A percentile compares a stretch with the other conserved stretches of the same genome.
Conservation (phyloP, 768 basidiomycete genomes). For the Tricholoma furcatifolium region DNA sequence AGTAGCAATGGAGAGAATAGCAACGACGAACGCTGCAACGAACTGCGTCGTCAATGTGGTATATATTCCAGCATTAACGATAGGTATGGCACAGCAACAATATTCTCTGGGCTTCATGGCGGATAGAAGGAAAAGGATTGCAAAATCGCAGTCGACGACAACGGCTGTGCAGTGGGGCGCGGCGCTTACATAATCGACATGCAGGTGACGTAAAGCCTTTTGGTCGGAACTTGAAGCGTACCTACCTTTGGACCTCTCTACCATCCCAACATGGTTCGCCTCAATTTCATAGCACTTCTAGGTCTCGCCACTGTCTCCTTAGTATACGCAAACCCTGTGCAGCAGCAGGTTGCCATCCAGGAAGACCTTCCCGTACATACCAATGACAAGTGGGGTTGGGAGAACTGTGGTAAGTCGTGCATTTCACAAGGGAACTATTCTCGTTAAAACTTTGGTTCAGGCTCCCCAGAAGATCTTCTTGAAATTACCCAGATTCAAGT, state of each 20-base stretch:
- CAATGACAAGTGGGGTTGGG: constrained; percentile 61
- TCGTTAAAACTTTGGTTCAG: constrained; percentile 31
- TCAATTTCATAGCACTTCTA: constrained; percentile 19
- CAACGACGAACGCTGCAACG: constrained; percentile 60
- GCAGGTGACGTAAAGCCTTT: constrained; percentile 8
- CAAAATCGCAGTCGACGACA: constrained; percentile 1
- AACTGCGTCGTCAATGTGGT: constrained; percentile 76
- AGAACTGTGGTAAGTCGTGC: constrained; percentile 66
- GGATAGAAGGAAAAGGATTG: constrained; percentile 26
- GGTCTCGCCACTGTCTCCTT: constrained; percentile 22
- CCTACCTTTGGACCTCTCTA: constrained; percentile 11
- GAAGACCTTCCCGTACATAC: constrained; percentile 26
- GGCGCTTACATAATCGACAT: constrained; percentile 10
- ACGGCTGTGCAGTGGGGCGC: not conserved
- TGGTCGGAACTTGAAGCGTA: constrained; percentile 12
- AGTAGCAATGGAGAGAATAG: constrained; percentile 73
- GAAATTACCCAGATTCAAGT: constrained; percentile 72
- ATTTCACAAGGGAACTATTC: not conserved
- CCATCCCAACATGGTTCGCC: constrained; percentile 22
- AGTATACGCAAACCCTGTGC: constrained; percentile 17
- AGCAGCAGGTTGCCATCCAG: constrained; percentile 24
- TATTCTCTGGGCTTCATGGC: constrained; percentile 80
- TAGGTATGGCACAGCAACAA: constrained; percentile 91
- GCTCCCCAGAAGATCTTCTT: constrained; percentile 42
- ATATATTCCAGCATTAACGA: constrained; percentile 91